These are phyloP conservation scores for Orbilia blumenaviensis DNA, from an alignment of 2,329 filamentous ascomycete species.

Conservation along the genomic window DNA sequence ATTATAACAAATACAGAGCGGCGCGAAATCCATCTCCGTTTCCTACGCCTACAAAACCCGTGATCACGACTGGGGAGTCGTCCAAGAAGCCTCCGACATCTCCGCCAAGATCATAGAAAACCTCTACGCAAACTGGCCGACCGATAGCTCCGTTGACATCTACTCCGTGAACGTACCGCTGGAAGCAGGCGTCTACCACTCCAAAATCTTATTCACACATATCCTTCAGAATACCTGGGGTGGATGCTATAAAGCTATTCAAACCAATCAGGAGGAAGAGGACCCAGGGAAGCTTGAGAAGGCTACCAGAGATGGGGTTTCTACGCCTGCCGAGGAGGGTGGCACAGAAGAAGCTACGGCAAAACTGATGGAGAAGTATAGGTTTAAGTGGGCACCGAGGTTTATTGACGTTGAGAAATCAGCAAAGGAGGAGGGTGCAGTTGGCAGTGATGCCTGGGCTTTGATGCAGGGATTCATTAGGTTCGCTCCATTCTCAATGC, in stretches of 20 bases:
- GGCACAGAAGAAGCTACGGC: conserved; percentile 69
- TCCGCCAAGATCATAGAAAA: conserved; percentile 81
- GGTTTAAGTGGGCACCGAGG: conserved; percentile 89
- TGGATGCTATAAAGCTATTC: conserved; percentile 76
- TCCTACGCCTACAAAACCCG: conserved; percentile 89
- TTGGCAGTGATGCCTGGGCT: conserved; percentile 89
- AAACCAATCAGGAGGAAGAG: conserved; percentile 73
- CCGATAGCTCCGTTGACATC: conserved; percentile 75
- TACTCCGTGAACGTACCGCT: conserved; percentile 92
- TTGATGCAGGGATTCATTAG: conserved; percentile 88
- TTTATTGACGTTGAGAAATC: conserved; percentile 82
- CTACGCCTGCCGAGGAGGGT: conserved; percentile 56
- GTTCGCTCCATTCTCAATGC: conserved; percentile 63
- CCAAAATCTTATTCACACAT: conserved; percentile 80
- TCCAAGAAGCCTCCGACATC: conserved; percentile 78
- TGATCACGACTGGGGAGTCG: conserved; percentile 83
- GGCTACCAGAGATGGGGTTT: conserved; percentile 74
- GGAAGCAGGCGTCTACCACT: conserved; percentile 73
- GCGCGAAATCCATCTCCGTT: conserved; percentile 77
- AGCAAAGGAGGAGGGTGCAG: conserved; percentile 62
- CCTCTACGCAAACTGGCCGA: conserved; percentile 77
- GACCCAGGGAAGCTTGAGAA: conserved; percentile 75
- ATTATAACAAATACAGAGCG: conserved; percentile 63
- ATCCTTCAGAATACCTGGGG: conserved; percentile 94
- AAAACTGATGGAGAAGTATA: conserved; percentile 63